These are phyloP conservation scores for Trichoderma cornu-damae DNA, from an alignment of 2,329 filamentous ascomycete species.

Conservation along the genomic window DNA sequence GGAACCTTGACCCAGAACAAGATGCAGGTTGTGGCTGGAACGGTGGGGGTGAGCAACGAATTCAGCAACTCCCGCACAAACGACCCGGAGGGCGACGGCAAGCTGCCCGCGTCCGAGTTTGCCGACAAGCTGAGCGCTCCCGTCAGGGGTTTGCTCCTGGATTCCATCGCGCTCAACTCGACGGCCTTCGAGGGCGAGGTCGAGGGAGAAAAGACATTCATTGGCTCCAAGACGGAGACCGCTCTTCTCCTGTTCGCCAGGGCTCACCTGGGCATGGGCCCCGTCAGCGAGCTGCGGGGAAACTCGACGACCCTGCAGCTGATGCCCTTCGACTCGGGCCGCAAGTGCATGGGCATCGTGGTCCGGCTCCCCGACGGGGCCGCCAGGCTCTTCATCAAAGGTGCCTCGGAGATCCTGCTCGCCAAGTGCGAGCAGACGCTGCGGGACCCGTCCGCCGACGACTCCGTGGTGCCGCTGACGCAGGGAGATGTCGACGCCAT, in stretches of 20 bases:
- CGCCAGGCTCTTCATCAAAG: slow-evolving; percentile 57
- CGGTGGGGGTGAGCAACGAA: slow-evolving; percentile 50
- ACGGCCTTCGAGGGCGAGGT: slow-evolving; percentile 72
- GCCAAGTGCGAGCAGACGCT: slow-evolving; percentile 50
- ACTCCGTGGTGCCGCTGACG: slow-evolving; percentile 41
- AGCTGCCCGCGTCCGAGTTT: slow-evolving; percentile 43
- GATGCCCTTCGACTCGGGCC: slow-evolving; percentile 69
- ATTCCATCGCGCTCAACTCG: slow-evolving; percentile 61
- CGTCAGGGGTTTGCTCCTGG: slow-evolving; percentile 50
- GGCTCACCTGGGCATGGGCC: slow-evolving; percentile 61
- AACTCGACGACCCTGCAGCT: slow-evolving; percentile 57
- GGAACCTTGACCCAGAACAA: slow-evolving; percentile 64
- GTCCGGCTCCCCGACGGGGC: slow-evolving; percentile 47
- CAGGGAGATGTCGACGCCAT: slow-evolving; percentile 53
- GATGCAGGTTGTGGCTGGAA: slow-evolving; percentile 61
- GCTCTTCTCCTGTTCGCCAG: slow-evolving; percentile 66
- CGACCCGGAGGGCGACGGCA: slow-evolving; percentile 21
- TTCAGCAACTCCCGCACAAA: slow-evolving; percentile 34
- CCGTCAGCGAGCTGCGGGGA: slow-evolving; percentile 59
- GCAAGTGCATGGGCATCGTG: slow-evolving; percentile 66
- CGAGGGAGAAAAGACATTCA: slow-evolving; percentile 61
- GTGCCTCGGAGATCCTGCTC: slow-evolving; percentile 61
- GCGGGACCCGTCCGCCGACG: slow-evolving; percentile 44
- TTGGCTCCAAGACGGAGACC: slow-evolving; percentile 74
- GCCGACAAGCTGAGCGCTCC: slow-evolving; percentile 41